Conservation (phyloP, 371 early-diverging fungal species). For the Apophysomyces ossiformis region DNA sequence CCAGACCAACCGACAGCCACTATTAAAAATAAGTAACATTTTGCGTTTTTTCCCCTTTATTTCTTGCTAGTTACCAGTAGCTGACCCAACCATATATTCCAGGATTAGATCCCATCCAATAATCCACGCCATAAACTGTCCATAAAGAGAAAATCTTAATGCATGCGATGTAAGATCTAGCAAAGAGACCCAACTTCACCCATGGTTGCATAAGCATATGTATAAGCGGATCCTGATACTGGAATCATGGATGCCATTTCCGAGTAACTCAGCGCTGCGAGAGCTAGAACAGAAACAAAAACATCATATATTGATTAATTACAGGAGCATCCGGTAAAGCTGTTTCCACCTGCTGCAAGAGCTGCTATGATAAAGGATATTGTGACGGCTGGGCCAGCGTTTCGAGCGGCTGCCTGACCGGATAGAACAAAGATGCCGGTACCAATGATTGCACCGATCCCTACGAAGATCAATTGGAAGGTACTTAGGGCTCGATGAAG, state of each 20-base stretch:
- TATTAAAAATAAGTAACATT: background rate
- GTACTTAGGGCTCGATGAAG: conserved; percentile 51
- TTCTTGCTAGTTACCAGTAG: conserved; percentile 52
- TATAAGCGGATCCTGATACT: conserved; percentile 83
- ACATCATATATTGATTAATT: background rate
- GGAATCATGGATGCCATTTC: conserved; percentile 88
- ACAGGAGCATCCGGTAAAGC: background rate
- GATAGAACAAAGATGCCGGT: conserved; percentile 67
- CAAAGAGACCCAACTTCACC: conserved; percentile 57
- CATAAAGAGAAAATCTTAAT: too few species aligned
- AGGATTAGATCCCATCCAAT: conserved; percentile 88
- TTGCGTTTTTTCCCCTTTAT: background rate
- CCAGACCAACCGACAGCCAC: conserved; percentile 78
- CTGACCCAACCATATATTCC: conserved; percentile 81
- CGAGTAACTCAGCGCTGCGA: conserved; percentile 81
- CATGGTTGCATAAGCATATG: conserved; percentile 83
- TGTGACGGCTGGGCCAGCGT: conserved; percentile 85
- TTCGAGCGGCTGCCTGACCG: conserved; percentile 75
- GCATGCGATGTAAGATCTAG: too few species aligned
- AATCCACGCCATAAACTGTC: conserved; percentile 73
- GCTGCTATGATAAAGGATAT: conserved; percentile 78
- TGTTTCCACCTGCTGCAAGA: conserved; percentile 56
- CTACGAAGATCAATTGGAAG: conserved; percentile 56
- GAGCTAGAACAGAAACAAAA: conserved; percentile 28
- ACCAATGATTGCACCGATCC: conserved; percentile 81